Base-by-base conservation (phyloP, 1,284 basidiomycete species). In the Puccinia triticina region DNA sequence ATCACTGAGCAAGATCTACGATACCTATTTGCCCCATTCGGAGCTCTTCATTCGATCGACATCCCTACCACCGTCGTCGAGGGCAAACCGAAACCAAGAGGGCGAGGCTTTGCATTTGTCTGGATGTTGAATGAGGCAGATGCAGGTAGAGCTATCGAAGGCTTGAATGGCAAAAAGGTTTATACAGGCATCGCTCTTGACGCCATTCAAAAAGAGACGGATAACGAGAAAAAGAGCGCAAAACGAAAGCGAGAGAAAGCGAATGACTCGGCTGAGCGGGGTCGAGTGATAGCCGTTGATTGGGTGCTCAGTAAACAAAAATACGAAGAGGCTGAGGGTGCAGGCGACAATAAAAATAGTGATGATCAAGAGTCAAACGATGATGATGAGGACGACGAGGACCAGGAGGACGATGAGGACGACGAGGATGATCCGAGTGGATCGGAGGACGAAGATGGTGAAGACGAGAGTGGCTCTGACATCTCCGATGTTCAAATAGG, bases 271-370 rank as follows among this genome's bases (percentile, higher is more conserved):
- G 88, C 87, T 21, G 88, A 89, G 73, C 88, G 88, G 78, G 92
- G 91, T 84, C 89, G 95, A 73, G 89, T 91, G 23, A 93, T 98
- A 34, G 95, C 95, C 7, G 96, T 99, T 50, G 96, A 98, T 88
- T 98, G 95, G 94, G 95, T 95, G 7, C 88, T 98, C 85, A 94
- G 94, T 86, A 97, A 98, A 88, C 93, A 94, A 82, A 93, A 93
- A 87, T 98, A 93, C 93, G 90, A 94, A 86, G 91, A 93, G 83
- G 86, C 86, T 40, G 87, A 87, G 85, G 92, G 92, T 50, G 84
- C 84, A 37, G 84, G 83, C 48, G 87, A 85, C 76, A 88, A 85
- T 46, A 87, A 86, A 40, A 85, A 86, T 26, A 88, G 87, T 37
- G 88, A 86, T 21, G 85, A 84, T 66, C 82, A 83, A 26, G 84